A percentile compares a stretch with the other conserved stretches of the same genome.
Conservation (phyloP, 768 basidiomycete species). For the Tephrocybe rancida region DNA sequence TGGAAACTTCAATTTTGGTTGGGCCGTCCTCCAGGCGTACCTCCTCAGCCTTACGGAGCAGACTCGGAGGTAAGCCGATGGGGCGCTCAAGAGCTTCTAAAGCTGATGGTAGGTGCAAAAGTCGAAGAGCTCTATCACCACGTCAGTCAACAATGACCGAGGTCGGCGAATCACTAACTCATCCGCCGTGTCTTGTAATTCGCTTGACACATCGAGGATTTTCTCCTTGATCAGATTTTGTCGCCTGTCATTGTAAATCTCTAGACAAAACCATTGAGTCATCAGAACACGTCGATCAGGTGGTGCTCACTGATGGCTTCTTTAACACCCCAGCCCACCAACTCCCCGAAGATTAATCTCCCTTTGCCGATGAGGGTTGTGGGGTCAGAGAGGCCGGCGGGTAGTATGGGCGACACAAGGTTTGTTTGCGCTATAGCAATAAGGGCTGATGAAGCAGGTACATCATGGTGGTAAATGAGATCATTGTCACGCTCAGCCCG, state of each 20-base stretch:
- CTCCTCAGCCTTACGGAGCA: constrained; percentile 85
- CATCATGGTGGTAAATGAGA: constrained; percentile 89
- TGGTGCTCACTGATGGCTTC: constrained; percentile 77
- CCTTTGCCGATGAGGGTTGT: constrained; percentile 52
- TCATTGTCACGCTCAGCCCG: constrained; percentile 92
- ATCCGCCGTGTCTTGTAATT: constrained; percentile 61
- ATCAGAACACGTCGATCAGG: background rate
- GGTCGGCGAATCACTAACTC: constrained; percentile 44
- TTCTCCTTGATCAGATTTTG: constrained; percentile 69
- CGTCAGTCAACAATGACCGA: background rate
- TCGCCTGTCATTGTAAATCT: constrained; percentile 86
- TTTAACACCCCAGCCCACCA: constrained; percentile 86
- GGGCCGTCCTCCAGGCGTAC: constrained; percentile 80
- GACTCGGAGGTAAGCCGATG: constrained; percentile 84
- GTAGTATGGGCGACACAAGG: constrained; percentile 64
- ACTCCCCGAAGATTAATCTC: constrained; percentile 67
- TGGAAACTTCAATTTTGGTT: constrained; percentile 64
- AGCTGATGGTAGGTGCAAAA: constrained; percentile 79
- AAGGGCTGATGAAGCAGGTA: constrained; percentile 74
- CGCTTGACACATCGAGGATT: constrained; percentile 59
- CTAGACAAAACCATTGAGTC: constrained; percentile 33
- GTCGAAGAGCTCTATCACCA: constrained; percentile 57
- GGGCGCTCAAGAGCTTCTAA: constrained; percentile 88
- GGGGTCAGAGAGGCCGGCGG: constrained; percentile 61
- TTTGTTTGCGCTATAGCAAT: constrained; percentile 62